Evolutionary conservation across 352 stramenopile genomes (phyloP), one percentile per base, ranked within the genome.

Genomic region (Globisporangium okanoganense): DNA sequence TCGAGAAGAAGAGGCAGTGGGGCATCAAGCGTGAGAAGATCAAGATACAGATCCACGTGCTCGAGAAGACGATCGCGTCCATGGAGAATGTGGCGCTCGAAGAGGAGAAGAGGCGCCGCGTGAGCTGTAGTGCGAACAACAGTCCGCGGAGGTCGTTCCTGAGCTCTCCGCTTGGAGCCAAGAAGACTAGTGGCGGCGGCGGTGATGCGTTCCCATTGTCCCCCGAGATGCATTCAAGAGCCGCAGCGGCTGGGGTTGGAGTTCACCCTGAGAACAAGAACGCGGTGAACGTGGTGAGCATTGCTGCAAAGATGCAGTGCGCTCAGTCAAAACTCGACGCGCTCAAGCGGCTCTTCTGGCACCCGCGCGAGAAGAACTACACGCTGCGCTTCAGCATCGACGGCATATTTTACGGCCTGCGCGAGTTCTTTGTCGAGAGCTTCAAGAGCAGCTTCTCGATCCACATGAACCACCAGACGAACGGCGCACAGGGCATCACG

Each of bases 361-460:
- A 90, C 45, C 82, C 79, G 36, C 71, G 76, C 0, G 82, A 88
- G 56, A 92, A 87, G 56, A 61, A 81, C 48, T 93, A 93, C 66
- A 82, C 82, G 2, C 65, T 91, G 35, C 82, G 84, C 25, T 88
- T 88, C 56, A 93, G 82, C 48, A 81, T 90, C 22, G 80, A 88
- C 40, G 84, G 84, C 10, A 88, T 93, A 29, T 93, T 88, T 60
- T 90, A 90, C 63, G 81, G 84, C 1, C 64, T 91, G 13, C 78
- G 79, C 1, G 78, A 90, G 31, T 90, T 93, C 56, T 78, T 78
- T 16, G 63, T 93, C 18, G 81, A 93, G 59, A 75, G 64, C 13
- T 76, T 93, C n/a, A 69, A 72, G 44, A 72, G 74, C 44, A 76
- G 71, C 2, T 92, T 82, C 54, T 79, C 70, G 14, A 68, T 89